Evolutionary conservation across 768 basidiomycete genomes (phyloP).

Genomic region (Trichaptum fuscoviolaceum): DNA sequence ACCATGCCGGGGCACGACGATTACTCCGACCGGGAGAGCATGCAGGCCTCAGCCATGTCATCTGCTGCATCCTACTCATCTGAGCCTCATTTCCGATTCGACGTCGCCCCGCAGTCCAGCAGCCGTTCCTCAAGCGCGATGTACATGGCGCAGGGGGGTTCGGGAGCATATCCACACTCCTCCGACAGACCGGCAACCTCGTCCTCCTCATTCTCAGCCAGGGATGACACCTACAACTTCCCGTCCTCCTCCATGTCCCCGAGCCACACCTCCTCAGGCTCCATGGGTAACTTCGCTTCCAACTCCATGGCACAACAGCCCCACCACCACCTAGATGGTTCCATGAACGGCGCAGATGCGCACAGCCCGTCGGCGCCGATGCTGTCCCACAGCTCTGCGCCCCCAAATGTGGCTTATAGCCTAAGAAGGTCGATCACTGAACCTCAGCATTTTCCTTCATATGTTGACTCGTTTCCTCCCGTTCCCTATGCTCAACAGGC

Average conservation of each 20-base stretch:
- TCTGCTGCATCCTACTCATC: neutral
- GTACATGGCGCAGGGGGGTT: neutral
- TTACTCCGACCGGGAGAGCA: neutral
- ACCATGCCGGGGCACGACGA: neutral
- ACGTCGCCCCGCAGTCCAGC: neutral
- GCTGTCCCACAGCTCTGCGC: constrained; percentile 22
- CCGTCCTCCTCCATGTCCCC: constrained; percentile 12
- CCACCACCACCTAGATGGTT: constrained; percentile 37
- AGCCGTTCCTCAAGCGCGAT: neutral
- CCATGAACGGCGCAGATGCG: constrained; percentile 12
- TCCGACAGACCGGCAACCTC: neutral
- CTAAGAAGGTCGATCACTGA: constrained; percentile 57
- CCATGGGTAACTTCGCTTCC: constrained; percentile 12
- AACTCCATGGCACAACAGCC: constrained; percentile 18
- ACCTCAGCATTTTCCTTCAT: constrained; percentile 44
- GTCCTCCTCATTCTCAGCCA: neutral
- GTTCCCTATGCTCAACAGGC: constrained; percentile 41
- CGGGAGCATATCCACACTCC: neutral
- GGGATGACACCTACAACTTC: neutral
- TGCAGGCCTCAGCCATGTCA: neutral
- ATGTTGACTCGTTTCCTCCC: constrained; percentile 44
- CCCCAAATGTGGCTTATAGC: constrained; percentile 39
- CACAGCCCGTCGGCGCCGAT: constrained; percentile 1
- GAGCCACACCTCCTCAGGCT: constrained; percentile 28
- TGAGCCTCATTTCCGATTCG: constrained; percentile 2